Conservation (phyloP, 139 green algal genomes). For the Astrephomene gubernaculifera region DNA sequence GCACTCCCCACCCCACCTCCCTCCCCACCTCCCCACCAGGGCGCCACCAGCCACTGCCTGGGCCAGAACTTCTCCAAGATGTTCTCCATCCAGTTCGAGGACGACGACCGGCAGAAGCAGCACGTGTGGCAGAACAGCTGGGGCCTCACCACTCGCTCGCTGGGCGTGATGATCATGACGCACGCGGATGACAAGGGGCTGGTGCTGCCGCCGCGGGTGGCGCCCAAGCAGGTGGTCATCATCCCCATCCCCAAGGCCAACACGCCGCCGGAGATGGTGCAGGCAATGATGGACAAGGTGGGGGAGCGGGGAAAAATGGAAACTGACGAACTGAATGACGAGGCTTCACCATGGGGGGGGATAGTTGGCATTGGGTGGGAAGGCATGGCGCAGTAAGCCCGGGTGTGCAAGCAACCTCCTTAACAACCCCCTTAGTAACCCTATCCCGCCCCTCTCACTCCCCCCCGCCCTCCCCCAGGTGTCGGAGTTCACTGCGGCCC, state of each 20-base stretch:
- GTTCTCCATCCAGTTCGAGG: slow-evolving; percentile 93
- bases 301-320: too few species aligned
- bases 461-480: slow-evolving; percentile 5
- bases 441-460: not conserved
- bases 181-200: slow-evolving; percentile 98
- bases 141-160: slow-evolving; percentile 95
- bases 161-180: slow-evolving; percentile 99
- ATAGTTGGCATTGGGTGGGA: not conserved
- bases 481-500: slow-evolving; percentile 43
- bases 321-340: too few species aligned
- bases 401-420: too few species aligned
- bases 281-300: slow-evolving; percentile 70
- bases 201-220: slow-evolving; percentile 93
- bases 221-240: slow-evolving; percentile 86
- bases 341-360: too few species aligned
- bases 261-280: slow-evolving; percentile 58
- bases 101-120: slow-evolving; percentile 76
- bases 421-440: not conserved
- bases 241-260: slow-evolving; percentile 92
- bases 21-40: slow-evolving; percentile 46
- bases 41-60: slow-evolving; percentile 95
- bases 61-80: slow-evolving; percentile 99
- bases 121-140: slow-evolving; percentile 98
- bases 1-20: not conserved
- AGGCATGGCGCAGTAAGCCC: too few species aligned